phyloP scores from a whole-genome alignment of 495 filamentous ascomycete species.

The Penicillium canescens region DNA sequence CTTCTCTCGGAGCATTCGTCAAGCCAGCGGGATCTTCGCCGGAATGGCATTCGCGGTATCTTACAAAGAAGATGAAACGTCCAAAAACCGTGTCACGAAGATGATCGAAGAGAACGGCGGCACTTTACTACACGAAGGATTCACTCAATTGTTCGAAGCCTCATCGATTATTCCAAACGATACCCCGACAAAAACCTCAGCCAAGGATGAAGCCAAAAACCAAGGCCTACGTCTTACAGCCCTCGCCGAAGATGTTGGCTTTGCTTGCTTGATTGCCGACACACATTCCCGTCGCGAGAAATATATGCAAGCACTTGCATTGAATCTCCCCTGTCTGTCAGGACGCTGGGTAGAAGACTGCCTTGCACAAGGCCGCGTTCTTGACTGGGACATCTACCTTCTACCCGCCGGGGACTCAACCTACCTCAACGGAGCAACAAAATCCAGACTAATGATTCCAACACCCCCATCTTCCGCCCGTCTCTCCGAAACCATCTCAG shows the following conservation, averaged over 20 bases:
- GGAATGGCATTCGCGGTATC: conserved; percentile 83
- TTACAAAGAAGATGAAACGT: conserved; percentile 58
- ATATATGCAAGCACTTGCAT: conserved; percentile 91
- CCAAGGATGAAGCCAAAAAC: conserved; percentile 7
- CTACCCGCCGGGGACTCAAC: conserved; percentile 81
- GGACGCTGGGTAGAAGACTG: conserved; percentile 80
- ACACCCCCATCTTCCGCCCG: conserved; percentile 58
- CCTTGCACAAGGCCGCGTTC: conserved; percentile 52
- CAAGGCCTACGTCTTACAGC: conserved; percentile 47
- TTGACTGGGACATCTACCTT: conserved; percentile 81
- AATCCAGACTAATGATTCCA: conserved; percentile 65
- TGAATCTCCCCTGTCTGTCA: conserved; percentile 83
- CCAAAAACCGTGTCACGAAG: conserved; percentile 48
- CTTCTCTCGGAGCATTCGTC: conserved; percentile 37
- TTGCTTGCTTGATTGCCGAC: conserved; percentile 84
- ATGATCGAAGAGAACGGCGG: conserved; percentile 67
- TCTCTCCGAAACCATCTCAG: conserved; percentile 55
- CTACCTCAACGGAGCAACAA: conserved; percentile 74
- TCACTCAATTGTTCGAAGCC: conserved; percentile 78
- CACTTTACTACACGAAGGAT: conserved; percentile 68
- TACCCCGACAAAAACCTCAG: conserved; percentile 27
- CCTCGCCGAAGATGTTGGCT: conserved; percentile 60
- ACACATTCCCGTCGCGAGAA: conserved; percentile 85
- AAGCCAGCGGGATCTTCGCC: conserved; percentile 55
- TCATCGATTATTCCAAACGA: conserved; percentile 36